Conservation (phyloP, 495 filamentous ascomycete species). For the Aspergillus hancockii region DNA sequence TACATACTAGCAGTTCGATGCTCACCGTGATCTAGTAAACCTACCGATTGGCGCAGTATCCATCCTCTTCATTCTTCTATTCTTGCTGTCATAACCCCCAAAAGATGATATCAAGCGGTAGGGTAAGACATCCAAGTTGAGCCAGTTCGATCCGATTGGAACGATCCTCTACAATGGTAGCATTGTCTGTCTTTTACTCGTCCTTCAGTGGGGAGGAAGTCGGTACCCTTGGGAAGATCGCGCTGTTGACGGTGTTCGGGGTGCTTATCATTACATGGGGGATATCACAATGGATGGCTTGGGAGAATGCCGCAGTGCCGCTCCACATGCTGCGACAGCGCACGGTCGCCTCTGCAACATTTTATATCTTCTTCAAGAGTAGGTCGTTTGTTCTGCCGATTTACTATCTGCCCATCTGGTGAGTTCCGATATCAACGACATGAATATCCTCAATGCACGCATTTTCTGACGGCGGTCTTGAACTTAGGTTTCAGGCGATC, state of each 20-base stretch:
- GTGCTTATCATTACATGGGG: slow-evolving; percentile 43
- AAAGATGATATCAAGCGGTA: slow-evolving; percentile 15
- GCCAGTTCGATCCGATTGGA: slow-evolving; percentile 51
- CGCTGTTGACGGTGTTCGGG: slow-evolving; percentile 46
- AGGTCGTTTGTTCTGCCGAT: slow-evolving; percentile 56
- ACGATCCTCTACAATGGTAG: slow-evolving; percentile 12
- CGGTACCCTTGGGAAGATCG: slow-evolving; percentile 56
- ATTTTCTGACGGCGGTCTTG: no score
- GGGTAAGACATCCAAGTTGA: slow-evolving; percentile 36
- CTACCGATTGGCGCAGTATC: slow-evolving; percentile 59
- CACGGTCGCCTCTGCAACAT: slow-evolving; percentile 44
- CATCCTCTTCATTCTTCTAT: slow-evolving; percentile 46
- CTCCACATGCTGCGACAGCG: slow-evolving; percentile 60
- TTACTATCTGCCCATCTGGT: slow-evolving; percentile 66
- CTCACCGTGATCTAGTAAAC: slow-evolving; percentile 28
- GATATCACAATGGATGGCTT: slow-evolving; percentile 45
- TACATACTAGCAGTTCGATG: no score
- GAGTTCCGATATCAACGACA: no score
- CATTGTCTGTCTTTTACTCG: slow-evolving; percentile 19
- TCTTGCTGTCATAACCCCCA: slow-evolving; percentile 45
- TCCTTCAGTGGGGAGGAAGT: slow-evolving; percentile 22
- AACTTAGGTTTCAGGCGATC: slow-evolving; percentile 70
- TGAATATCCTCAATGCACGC: no score
- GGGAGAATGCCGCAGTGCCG: slow-evolving; percentile 65
- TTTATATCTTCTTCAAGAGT: slow-evolving; percentile 34